Conservation (phyloP, 1,139 yeast genomes). For the Suhomyces bolitotheri region DNA sequence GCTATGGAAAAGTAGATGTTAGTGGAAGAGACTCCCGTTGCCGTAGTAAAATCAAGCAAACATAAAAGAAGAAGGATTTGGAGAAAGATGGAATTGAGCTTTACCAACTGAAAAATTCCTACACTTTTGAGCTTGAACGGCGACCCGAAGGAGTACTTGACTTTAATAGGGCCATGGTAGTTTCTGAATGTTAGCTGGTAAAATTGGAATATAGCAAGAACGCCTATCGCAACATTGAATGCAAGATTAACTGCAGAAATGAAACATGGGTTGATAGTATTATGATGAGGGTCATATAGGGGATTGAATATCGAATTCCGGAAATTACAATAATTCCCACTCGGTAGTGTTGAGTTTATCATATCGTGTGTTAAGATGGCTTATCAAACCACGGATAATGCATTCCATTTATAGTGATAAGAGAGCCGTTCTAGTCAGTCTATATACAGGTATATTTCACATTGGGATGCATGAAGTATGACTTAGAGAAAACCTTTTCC, state of each 20-base stretch:
- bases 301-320: conserved; percentile 17
- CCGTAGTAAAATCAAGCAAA: conserved; percentile 17
- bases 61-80: conserved; percentile 22
- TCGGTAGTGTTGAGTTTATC: conserved; percentile 8
- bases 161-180: conserved; percentile 27
- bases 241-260: conserved; percentile 23
- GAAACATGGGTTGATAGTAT: conserved; percentile 37
- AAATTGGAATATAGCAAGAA: conserved; percentile 22
- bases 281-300: conserved; percentile 24
- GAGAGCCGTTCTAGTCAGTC: too few species aligned
- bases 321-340: conserved; percentile 5
- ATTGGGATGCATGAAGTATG: too few species aligned
- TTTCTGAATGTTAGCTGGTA: conserved; percentile 21
- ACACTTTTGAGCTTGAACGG: conserved; percentile 28
- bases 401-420: not conserved
- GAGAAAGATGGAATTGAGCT: conserved; percentile 25
- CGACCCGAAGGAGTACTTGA: conserved; percentile 34
- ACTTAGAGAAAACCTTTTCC: too few species aligned
- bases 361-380: conserved; percentile 1
- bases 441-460: too few species aligned
- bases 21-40: conserved; percentile 9
- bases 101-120: conserved; percentile 27
- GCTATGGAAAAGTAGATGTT: conserved; percentile 1
- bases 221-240: conserved; percentile 14
- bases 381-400: not conserved